Conservation (phyloP, 441 rosid species). For the Pelargonium citronellum region DNA sequence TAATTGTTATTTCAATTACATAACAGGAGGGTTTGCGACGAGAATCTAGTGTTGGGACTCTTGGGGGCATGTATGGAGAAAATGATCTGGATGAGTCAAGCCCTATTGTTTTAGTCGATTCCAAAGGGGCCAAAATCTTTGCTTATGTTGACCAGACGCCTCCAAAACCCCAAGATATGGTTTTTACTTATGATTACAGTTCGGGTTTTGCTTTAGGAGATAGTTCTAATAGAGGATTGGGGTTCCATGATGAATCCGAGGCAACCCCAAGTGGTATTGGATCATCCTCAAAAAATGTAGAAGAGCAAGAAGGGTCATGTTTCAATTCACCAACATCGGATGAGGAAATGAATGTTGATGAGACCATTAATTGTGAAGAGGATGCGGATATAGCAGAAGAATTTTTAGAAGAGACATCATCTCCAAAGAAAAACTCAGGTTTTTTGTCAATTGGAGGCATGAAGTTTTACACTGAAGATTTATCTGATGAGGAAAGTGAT, state of each 20-base stretch:
- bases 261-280: slow-evolving; percentile 35
- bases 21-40: slow-evolving; percentile 33
- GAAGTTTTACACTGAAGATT: slow-evolving; percentile 63
- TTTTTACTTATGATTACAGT: slow-evolving; percentile 46
- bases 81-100: slow-evolving; percentile 26
- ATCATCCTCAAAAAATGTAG: slow-evolving; percentile 39
- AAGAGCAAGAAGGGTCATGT: slow-evolving; percentile 28
- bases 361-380: slow-evolving; percentile 19
- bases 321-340: slow-evolving; percentile 31
- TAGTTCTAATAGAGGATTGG: slow-evolving; percentile 56
- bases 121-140: slow-evolving; percentile 41
- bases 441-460: slow-evolving; percentile 62
- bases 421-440: slow-evolving; percentile 44
- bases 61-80: slow-evolving; percentile 14
- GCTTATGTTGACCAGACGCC: slow-evolving; percentile 58
- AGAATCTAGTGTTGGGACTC: slow-evolving; percentile 14
- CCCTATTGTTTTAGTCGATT: slow-evolving; percentile 41
- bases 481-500: slow-evolving; percentile 55
- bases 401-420: slow-evolving; percentile 24
- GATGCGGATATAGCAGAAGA: slow-evolving; percentile 34
- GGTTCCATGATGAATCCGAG: slow-evolving; percentile 49
- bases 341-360: slow-evolving; percentile 33
- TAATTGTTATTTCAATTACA: slow-evolving; percentile 10
- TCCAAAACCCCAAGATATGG: slow-evolving; percentile 28
- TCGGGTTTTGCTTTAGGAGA: slow-evolving; percentile 60